Conservation (phyloP, 371 early-diverging fungal genomes). For the Mortierella sp. region DNA sequence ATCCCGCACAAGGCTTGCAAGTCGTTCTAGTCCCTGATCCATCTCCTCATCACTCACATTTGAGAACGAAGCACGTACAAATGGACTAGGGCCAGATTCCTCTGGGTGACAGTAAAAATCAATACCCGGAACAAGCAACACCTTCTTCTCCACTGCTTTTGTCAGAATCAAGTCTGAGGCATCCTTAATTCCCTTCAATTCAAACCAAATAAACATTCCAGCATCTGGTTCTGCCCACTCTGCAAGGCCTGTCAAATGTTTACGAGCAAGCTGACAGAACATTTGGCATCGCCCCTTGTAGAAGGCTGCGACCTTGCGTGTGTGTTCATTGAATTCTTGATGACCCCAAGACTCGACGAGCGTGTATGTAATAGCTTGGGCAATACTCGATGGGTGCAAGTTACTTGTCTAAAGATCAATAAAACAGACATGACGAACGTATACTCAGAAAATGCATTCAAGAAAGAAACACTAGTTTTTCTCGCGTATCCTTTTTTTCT, state of each 20-base stretch:
- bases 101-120: conserved; percentile 41
- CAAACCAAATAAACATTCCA: conserved; percentile 91
- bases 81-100: conserved; percentile 46
- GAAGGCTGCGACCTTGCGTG: conserved; percentile 65
- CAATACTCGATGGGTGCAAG: conserved; percentile 81
- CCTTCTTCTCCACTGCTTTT: conserved; percentile 80
- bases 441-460: neutral
- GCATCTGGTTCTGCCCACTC: conserved; percentile 79
- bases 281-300: conserved; percentile 75
- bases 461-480: neutral
- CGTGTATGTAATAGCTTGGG: conserved; percentile 73
- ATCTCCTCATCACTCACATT: conserved; percentile 73
- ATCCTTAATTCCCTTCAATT: conserved; percentile 73
- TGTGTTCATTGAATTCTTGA: conserved; percentile 77
- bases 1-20: conserved; percentile 61
- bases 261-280: conserved; percentile 69
- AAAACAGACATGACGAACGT: neutral
- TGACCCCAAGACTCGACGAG: conserved; percentile 74
- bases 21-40: conserved; percentile 70
- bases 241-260: conserved; percentile 71
- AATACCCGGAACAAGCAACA: conserved; percentile 81
- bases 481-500: neutral
- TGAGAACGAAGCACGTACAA: conserved; percentile 75
- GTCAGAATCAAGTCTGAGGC: conserved; percentile 71
- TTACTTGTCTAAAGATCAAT: conserved; percentile 62